Evolutionary conservation across 768 basidiomycete species (phyloP).

Genomic region (Lactifluus pinguis): DNA sequence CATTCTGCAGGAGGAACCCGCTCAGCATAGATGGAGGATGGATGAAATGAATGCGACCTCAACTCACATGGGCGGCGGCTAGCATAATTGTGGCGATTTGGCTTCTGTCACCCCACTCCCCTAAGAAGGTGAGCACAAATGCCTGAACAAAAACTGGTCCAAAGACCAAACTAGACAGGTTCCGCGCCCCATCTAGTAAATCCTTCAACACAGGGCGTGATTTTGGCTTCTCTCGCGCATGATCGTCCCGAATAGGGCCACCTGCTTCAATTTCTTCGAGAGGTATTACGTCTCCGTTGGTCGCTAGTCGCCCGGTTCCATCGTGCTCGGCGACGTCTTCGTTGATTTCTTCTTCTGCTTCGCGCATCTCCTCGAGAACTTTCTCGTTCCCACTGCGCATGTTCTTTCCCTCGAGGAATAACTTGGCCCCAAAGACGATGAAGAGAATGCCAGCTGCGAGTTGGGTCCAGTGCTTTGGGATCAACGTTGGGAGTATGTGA

Average conservation of each 20-base stretch:
- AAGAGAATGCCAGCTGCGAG: slow-evolving; percentile 69
- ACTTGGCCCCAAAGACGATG: slow-evolving; percentile 81
- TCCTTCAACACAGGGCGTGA: slow-evolving; percentile 18
- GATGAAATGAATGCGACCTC: slow-evolving; percentile 19
- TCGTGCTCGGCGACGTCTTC: slow-evolving; percentile 56
- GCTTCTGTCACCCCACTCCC: slow-evolving; percentile 97
- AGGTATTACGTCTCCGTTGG: slow-evolving; percentile 41
- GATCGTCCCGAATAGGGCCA: slow-evolving; percentile 21
- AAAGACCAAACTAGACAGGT: slow-evolving; percentile 72
- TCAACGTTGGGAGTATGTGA: slow-evolving; percentile 74
- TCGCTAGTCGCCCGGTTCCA: slow-evolving; percentile 28
- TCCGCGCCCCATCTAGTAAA: slow-evolving; percentile 59
- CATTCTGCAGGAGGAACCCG: slow-evolving; percentile 49
- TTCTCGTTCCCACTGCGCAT: slow-evolving; percentile 77
- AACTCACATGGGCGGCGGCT: slow-evolving; percentile 80
- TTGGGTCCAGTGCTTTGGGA: slow-evolving; percentile 53
- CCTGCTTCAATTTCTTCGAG: slow-evolving; percentile 76
- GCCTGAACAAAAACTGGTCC: slow-evolving; percentile 95
- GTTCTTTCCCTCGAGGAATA: slow-evolving; percentile 74
- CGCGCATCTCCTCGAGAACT: slow-evolving; percentile 89
- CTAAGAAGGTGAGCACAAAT: slow-evolving; percentile 93
- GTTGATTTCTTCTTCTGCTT: slow-evolving; percentile 93
- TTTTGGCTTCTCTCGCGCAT: slow-evolving; percentile 16
- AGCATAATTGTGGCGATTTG: slow-evolving; percentile 96
- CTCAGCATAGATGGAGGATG: slow-evolving; percentile 11